Evolutionary conservation across 2,329 filamentous ascomycete genomes (phyloP), one percentile per base, ranked within the genome.

Genomic region (Penicillium digitatum): DNA sequence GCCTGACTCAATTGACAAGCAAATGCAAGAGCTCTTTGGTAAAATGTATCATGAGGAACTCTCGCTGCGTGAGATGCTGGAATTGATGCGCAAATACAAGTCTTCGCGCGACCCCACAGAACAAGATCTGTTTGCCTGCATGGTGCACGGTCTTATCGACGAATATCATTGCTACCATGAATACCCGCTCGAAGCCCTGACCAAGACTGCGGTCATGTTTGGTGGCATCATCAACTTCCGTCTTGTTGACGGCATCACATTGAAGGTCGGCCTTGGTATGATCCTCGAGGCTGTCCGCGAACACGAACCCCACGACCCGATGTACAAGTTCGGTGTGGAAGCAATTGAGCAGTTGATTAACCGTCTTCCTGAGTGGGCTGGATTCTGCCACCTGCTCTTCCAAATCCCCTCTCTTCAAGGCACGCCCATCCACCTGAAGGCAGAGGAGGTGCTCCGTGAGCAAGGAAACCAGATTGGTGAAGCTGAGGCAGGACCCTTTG

Each of bases 241-340:
- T 67, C 82, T 99, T 7, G 88, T 99, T 48, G 90, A 91, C 6
- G 88, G 91, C 39, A 83, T 99, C 18, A 90, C 94, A 3, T 83
- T 97, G 32, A 91, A 96, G 69, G 91, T 96, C 54, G 94, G 90
- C n/a, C 79, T 97, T 16, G 91, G 89, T 16, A 96, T 99, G 90
- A 95, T 99, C 60, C 79, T 97, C n/a, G 92, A 99, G 72, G 90
- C 94, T 12, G 91, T 99, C 24, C 83, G 90, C 61, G 91, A 96
- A 60, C 90, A 94, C 66, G 78, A 82, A 31, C 85, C 88, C 0
- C 88, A 95, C 31, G 86, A 92, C 57, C 86, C 90, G 1, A 97
- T 99, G 94, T 97, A 94, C 78, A 96, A 96, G 67, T 99, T 99
- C 69, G 94, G 95, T 11, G 81, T 99, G 12, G 94, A 99, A 71